These are phyloP conservation scores for Silene latifolia DNA, from an alignment of 148 eudicot genomes.

Conservation along the genomic window DNA sequence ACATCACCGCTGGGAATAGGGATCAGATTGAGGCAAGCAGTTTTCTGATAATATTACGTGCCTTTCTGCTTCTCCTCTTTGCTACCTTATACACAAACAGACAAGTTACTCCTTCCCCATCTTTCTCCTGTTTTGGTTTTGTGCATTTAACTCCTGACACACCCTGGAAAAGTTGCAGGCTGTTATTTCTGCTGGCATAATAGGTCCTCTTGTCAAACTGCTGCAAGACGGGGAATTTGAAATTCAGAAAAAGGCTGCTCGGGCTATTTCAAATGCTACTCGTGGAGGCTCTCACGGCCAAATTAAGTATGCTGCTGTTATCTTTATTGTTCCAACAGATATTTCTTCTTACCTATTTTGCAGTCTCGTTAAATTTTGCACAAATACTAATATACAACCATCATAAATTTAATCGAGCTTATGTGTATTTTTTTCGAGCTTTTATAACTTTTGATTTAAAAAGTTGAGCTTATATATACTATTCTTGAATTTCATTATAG, in stretches of 20 bases:
- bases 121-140: not conserved
- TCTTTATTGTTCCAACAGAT: too few species aligned
- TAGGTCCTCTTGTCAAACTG: conserved; percentile 60
- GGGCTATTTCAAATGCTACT: conserved; percentile 91
- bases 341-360: too few species aligned
- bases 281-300: conserved; percentile 81
- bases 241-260: conserved; percentile 87
- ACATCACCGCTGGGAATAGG: conserved; percentile 81
- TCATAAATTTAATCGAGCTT: too few species aligned
- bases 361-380: too few species aligned
- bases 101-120: not conserved
- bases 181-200: too few species aligned
- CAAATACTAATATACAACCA: too few species aligned
- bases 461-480: too few species aligned
- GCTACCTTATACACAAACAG: not conserved
- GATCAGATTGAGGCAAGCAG: conserved; percentile 73
- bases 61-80: too few species aligned
- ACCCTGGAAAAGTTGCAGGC: conserved; percentile 28
- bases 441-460: too few species aligned
- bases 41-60: not conserved
- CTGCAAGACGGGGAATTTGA: conserved; percentile 86
- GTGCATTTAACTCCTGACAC: not conserved
- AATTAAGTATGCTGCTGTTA: too few species aligned
- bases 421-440: too few species aligned
- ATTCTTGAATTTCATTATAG: too few species aligned